phyloP scores from a whole-genome alignment of 208 protist genomes.

The Crithidia bombi region DNA sequence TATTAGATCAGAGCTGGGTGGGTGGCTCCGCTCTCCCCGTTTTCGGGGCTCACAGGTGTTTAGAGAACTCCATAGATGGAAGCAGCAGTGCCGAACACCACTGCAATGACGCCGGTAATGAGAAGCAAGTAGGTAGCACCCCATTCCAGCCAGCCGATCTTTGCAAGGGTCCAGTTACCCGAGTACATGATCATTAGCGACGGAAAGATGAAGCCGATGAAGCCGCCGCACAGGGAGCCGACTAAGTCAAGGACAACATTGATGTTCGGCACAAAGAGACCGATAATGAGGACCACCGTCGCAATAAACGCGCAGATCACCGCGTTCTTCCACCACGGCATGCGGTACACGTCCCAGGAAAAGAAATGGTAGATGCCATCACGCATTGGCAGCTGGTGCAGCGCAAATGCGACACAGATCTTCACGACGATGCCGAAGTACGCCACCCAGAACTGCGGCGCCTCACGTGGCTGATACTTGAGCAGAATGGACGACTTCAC shows the following conservation, averaged over 20 bases:
- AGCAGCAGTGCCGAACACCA: conserved; percentile 67
- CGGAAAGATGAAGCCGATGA: conserved; percentile 81
- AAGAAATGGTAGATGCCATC: conserved; percentile 67
- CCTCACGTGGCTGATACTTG: conserved; percentile 62
- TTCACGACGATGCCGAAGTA: conserved; percentile 77
- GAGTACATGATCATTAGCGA: conserved; percentile 68
- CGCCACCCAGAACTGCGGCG: conserved; percentile 50
- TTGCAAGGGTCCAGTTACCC: conserved; percentile 45
- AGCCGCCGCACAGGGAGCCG: conserved; percentile 77
- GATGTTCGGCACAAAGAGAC: conserved; percentile 74
- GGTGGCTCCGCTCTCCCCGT: background rate
- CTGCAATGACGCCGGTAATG: conserved; percentile 41
- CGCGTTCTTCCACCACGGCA: conserved; percentile 63
- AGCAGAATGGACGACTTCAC: conserved; percentile 58
- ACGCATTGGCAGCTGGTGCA: conserved; percentile 65
- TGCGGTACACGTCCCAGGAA: conserved; percentile 45
- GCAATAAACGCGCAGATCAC: conserved; percentile 40
- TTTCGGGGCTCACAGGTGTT: background rate
- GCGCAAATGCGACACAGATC: conserved; percentile 68
- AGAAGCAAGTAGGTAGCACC: conserved; percentile 57
- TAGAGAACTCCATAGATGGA: conserved; percentile 52
- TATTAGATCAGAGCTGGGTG: background rate
- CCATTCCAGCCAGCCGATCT: conserved; percentile 47
- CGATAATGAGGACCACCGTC: conserved; percentile 45
- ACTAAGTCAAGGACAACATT: conserved; percentile 78